Evolutionary conservation across 345 rosid genomes (phyloP), one percentile per base, ranked within the genome.

Genomic region (Aquilaria sinensis): DNA sequence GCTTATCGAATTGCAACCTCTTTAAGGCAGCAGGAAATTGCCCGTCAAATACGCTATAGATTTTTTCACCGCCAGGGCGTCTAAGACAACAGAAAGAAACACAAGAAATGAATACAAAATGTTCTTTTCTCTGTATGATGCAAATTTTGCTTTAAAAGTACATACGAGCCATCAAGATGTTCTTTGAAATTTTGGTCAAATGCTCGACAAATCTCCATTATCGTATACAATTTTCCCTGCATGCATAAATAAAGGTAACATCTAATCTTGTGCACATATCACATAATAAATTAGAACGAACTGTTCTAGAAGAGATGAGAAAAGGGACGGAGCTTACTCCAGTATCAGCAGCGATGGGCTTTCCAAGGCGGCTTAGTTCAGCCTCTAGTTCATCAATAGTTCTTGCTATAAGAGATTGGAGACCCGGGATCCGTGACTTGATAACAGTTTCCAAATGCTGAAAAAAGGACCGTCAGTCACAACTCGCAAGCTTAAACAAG

Each of bases 401-500:
- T 74, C 86, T 93, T 70, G 72, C 86, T 67, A 93, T 88, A 57
- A 90, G 92, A 55, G 97, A 77, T 75, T 90, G 98, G 67, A 93
- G 98, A 47, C 93, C 83, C 0, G 98, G 98, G 60, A 93, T 88
- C 67, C 96, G 76, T 9, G 97, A 88, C 78, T 88, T 93, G 82
- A 93, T 93, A 65, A 93, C 98, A 80, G 80, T 80, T 76, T 93
- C 98, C 80, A 93, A 74, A 76, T 93, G 98, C 98, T 93, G 89
- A 76, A 77, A 80, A 70, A 47, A 65, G 63, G 72, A 63, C 71
- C 68, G 8, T 37, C 43, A 37, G 58, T 10, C 51, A 11, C 9
- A 60, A 23, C 23, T 23, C 23, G 23, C 23, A 49, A 53, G 56
- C 1, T 63, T 63, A 57, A 37, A 53, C 58, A 6, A 31, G 37